Evolutionary conservation across 2,329 filamentous ascomycete genomes (phyloP).

Genomic region (Piedraia hortae): DNA sequence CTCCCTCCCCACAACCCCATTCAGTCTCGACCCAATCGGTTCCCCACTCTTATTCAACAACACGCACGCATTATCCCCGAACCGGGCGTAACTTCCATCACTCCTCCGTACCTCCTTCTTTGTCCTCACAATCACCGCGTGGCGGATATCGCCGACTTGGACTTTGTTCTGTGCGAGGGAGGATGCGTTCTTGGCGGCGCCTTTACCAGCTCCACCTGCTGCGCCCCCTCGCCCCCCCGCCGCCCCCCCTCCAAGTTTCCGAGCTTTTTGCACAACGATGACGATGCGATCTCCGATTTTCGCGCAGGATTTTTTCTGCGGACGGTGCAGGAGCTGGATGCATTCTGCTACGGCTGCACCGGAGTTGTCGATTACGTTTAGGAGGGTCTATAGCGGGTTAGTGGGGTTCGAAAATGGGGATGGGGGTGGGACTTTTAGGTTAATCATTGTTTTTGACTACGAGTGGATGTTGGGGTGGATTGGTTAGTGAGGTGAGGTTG

Average conservation of each 20-base stretch:
- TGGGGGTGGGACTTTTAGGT: too few species aligned
- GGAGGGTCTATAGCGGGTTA: too few species aligned
- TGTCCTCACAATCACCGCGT: conserved; percentile 84
- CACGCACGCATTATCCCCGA: conserved; percentile 96
- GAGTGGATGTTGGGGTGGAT: too few species aligned
- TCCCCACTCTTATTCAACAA: conserved; percentile 92
- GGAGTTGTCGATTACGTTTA: conserved; percentile 99
- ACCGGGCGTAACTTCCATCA: conserved; percentile 73
- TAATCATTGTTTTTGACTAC: too few species aligned
- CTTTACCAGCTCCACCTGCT: too few species aligned
- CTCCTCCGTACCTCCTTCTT: conserved; percentile 61
- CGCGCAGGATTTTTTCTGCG: conserved; percentile 69
- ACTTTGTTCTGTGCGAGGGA: conserved; percentile 68
- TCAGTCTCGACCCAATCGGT: conserved; percentile 76
- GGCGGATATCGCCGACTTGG: conserved; percentile 80
- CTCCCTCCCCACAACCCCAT: conserved; percentile 69
- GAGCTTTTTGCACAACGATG: conserved; percentile 90
- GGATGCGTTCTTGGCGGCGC: too few species aligned
- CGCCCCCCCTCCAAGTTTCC: conserved; percentile 41
- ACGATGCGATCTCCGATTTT: conserved; percentile 91
- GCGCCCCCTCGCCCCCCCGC: conserved; percentile 44
- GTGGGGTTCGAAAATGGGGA: too few species aligned
- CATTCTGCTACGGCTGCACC: conserved; percentile 94
- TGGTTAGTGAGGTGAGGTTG: too few species aligned
- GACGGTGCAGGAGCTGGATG: conserved; percentile 65